Evolutionary conservation across 352 stramenopile species (phyloP), one percentile per base, ranked within the genome.

Genomic region (Pythium phragmitis): DNA sequence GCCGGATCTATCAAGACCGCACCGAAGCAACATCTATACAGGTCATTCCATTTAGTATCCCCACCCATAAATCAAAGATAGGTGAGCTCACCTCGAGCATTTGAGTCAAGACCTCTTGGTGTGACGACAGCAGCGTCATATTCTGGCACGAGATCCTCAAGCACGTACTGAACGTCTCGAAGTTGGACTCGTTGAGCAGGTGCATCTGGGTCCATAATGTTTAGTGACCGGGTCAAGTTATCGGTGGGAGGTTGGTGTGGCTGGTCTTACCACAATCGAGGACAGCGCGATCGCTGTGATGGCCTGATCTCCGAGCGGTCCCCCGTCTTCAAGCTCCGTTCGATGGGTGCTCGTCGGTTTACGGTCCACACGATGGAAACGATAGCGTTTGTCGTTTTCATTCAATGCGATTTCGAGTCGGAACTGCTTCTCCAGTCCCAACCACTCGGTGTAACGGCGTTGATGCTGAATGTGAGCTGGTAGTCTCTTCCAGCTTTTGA

Each of bases 381-480:
- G 16, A 39, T 57, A 65, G 6, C 53, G 26, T 2, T 21, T 49
- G 6, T 70, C 63, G 37, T 70, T 70, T 14, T 65, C 63, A 2
- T n/a, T 21, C 4, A 28, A 19, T 1, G 30, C 9, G 3, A 19
- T 7, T 5, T 59, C 42, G 4, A 69, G 9, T 52, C 37, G 48
- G 46, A 68, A 63, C 7, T 58, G 54, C 16, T 52, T 52, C 4
- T 56, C 23, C 6, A 59, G 19, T 55, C 53, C 61, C 9, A 21
- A 37, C 61, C 61, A 68, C 12, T 59, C 13, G 8, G 23, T 53
- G 28, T 55, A 59, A 4, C 54, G 61, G 4, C 39, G 23, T 42
- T 58, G 45, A n/a, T 54, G 36, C 13, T 68, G 54, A 37, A 48
- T 23, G 12, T 68, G 61, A 19, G 61, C 61, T 14, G 61, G 61